Conservation (phyloP, 1,284 basidiomycete species). For the Cystobasidium pallidum region DNA sequence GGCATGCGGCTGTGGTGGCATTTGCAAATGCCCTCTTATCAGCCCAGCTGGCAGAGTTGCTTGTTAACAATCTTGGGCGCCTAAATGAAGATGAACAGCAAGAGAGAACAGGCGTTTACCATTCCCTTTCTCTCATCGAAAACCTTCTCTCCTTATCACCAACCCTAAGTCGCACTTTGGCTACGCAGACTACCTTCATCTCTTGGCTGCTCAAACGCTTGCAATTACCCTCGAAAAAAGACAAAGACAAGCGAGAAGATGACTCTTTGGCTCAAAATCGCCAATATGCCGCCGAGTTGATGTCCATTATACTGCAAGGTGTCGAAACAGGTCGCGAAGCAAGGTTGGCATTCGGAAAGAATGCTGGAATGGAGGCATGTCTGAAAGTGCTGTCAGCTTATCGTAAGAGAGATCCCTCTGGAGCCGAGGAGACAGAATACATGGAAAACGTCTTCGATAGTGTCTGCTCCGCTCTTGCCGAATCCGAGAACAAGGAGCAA, state of each 20-base stretch:
- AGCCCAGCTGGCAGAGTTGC: constrained; percentile 70
- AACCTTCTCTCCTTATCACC: constrained; percentile 83
- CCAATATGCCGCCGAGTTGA: constrained; percentile 62
- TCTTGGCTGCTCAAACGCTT: constrained; percentile 81
- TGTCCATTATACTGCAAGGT: constrained; percentile 80
- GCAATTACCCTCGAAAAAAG: constrained; percentile 60
- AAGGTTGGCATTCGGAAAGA: constrained; percentile 53
- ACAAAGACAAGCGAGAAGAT: constrained; percentile 43
- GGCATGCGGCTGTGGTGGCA: constrained; percentile 61
- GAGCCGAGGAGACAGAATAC: constrained; percentile 90
- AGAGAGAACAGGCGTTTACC: constrained; percentile 86
- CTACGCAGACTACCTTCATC: constrained; percentile 69
- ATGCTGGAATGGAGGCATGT: constrained; percentile 76
- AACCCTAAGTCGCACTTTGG: constrained; percentile 18
- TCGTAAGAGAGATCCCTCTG: constrained; percentile 75
- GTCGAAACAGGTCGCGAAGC: constrained; percentile 60
- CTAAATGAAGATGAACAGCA: constrained; percentile 78
- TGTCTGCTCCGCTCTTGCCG: constrained; percentile 77
- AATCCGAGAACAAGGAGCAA: constrained; percentile 72
- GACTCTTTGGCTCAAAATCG: constrained; percentile 54
- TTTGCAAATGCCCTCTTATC: constrained; percentile 58
- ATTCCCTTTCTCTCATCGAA: constrained; percentile 89
- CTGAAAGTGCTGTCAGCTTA: constrained; percentile 83
- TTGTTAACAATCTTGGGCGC: constrained; percentile 83
- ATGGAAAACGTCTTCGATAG: constrained; percentile 95